Evolutionary conservation across 2,329 filamentous ascomycete genomes (phyloP), one percentile per base, ranked within the genome.

Genomic region (Botrytis byssoidea): DNA sequence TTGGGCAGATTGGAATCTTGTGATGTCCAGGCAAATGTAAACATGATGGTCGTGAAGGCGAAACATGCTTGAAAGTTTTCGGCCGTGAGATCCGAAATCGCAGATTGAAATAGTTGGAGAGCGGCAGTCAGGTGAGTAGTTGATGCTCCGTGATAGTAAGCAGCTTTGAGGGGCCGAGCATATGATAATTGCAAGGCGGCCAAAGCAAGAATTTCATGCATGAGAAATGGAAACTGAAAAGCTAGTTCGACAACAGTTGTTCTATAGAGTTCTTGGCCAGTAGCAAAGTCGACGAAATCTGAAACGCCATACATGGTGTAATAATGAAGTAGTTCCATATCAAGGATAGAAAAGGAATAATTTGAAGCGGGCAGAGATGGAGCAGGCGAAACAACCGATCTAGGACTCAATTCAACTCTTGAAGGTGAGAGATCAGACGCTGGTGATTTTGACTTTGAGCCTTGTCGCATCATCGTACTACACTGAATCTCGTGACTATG

Each of bases 31-130:
- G 82, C 80, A 70, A 84, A 82, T 2, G 83, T 77, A 70, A 81
- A 81, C 5, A 83, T 75, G 2, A 80, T 69, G 0, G 78, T 75
- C 5, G 81, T 79, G 71, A 82, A 83, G 4, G 80, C 76, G 51
- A 81, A 82, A 44, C 78, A 78, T 4, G 80, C 77, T 29, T 81
- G 76, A 29, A 77, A 80, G 63, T 81, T 79, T 74, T 83, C 75
- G 79, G 81, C 25, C 78, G 79, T 74, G 81, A 83, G 79, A 83
- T 83, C 44, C 86, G 87, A 57, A 86, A 91, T 74, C 71, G 79
- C 76, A 25, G 79, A 75, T 71, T 81, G 81, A 74, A 82, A 83
- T 10, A 79, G 70, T 20, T 76, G 74, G 4, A 83, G 75, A 42
- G 77, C 80, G 29, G 75, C 79, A 48, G 80, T 80, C 29, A 81